These are phyloP conservation scores for Eleusine indica DNA, from an alignment of 176 grass and related monocot species.

Conservation along the genomic window DNA sequence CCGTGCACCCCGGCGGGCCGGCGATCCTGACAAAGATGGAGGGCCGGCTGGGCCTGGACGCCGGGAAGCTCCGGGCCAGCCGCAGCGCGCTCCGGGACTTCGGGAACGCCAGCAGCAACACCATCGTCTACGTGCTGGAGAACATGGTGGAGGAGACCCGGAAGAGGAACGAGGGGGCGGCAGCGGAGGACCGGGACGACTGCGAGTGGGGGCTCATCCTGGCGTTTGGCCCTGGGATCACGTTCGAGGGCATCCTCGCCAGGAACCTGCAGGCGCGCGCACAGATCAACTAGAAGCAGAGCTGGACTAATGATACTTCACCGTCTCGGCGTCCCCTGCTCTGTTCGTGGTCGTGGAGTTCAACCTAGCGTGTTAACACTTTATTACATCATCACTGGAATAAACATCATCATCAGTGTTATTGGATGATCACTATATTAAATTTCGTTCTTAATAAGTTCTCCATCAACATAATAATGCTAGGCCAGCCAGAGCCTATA, in stretches of 20 bases:
- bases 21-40: conserved; percentile 85
- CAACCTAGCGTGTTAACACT: background rate
- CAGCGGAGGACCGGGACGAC: conserved; percentile 36
- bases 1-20: conserved; percentile 75
- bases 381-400: background rate
- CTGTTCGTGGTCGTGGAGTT: background rate
- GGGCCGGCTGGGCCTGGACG: conserved; percentile 40
- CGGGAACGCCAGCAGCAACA: conserved; percentile 83
- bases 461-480: no score
- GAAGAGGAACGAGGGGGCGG: conserved; percentile 45
- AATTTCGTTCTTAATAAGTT: background rate
- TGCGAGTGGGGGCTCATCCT: conserved; percentile 81
- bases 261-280: conserved; percentile 49
- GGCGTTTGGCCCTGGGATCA: conserved; percentile 84
- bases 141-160: conserved; percentile 71
- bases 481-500: no score
- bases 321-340: background rate
- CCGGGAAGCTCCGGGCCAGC: conserved; percentile 65
- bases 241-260: conserved; percentile 85
- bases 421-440: background rate
- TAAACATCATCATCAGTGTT: background rate
- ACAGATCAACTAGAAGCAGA: background rate
- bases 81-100: conserved; percentile 70
- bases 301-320: background rate
- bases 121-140: conserved; percentile 82